Percentiles rank a stretch among this genome's conserved stretches.
Conservation (phyloP, 2,329 filamentous ascomycete species). For the Diplodia sapinea region DNA sequence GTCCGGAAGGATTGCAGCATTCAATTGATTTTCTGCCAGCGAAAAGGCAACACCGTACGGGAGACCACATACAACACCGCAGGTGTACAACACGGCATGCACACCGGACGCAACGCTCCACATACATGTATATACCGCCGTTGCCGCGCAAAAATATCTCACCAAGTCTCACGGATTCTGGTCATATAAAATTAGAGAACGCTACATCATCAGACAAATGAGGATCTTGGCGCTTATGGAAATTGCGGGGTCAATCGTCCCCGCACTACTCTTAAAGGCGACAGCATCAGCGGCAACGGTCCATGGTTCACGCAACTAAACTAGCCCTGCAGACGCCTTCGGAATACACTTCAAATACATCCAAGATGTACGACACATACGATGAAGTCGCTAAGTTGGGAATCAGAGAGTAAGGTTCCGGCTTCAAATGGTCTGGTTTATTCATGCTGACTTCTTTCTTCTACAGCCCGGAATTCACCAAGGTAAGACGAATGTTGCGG, state of each 20-base stretch:
- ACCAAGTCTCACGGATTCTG: too few relatives aligned
- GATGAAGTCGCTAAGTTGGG: neutral
- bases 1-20: too few relatives aligned
- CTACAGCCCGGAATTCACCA: slow-evolving; percentile 1
- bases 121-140: too few relatives aligned
- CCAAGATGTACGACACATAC: slow-evolving; percentile 2
- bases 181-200: too few relatives aligned
- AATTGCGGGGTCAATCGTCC: neutral
- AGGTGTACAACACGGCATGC: too few relatives aligned
- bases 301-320: neutral
- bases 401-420: neutral
- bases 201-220: neutral
- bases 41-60: too few relatives aligned
- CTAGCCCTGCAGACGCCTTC: too few relatives aligned
- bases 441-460: neutral
- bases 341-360: neutral
- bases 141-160: too few relatives aligned
- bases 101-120: too few relatives aligned
- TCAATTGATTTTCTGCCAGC: too few relatives aligned
- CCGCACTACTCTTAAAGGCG: neutral
- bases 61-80: too few relatives aligned
- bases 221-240: neutral
- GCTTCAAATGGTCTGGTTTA: too few relatives aligned
- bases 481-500: neutral
- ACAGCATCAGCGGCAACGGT: neutral